These are phyloP conservation scores for Chaetoceros tenuissimus DNA, from an alignment of 108 stramenopile genomes.

Conservation along the genomic window DNA sequence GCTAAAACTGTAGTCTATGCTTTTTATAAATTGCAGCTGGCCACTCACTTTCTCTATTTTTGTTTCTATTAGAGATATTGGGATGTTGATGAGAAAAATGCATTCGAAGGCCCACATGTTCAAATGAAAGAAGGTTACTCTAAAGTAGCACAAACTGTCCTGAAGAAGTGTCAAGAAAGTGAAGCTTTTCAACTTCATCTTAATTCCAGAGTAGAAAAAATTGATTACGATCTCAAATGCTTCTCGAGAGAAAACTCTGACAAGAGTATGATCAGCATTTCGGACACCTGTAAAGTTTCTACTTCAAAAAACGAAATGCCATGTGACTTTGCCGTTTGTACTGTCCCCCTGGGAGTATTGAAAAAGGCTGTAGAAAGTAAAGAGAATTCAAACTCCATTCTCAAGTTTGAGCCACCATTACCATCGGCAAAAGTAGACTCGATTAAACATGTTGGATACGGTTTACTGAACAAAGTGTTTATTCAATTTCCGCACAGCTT, in stretches of 20 bases:
- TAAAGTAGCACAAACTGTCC: conserved; percentile 27
- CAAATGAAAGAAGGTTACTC: conserved; percentile 59
- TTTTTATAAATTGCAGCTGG: too few relatives aligned
- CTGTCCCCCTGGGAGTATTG: conserved; percentile 76
- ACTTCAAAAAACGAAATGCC: conserved; percentile 25
- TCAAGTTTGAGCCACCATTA: conserved; percentile 56
- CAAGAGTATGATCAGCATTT: conserved; percentile 24
- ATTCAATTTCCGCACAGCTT: conserved; percentile 35
- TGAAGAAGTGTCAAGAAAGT: conserved; percentile 17
- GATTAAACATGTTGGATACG: conserved; percentile 64
- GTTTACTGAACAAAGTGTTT: conserved; percentile 59
- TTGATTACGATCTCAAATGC: conserved; percentile 43
- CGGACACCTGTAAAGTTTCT: conserved; percentile 44
- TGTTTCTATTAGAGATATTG: conserved; percentile 34
- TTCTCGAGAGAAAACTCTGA: conserved; percentile 12
- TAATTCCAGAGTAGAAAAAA: conserved; percentile 37
- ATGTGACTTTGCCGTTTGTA: conserved; percentile 55
- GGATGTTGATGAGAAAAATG: conserved; percentile 74
- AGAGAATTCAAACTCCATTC: not conserved
- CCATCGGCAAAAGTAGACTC: conserved; percentile 59
- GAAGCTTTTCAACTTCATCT: conserved; percentile 34
- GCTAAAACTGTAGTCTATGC: too few relatives aligned
- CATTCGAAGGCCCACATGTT: conserved; percentile 80
- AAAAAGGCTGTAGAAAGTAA: conserved; percentile 20
- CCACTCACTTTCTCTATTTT: too few relatives aligned